Conservation (phyloP, 2,329 filamentous ascomycete species). For the Colletotrichum ledebouriae region DNA sequence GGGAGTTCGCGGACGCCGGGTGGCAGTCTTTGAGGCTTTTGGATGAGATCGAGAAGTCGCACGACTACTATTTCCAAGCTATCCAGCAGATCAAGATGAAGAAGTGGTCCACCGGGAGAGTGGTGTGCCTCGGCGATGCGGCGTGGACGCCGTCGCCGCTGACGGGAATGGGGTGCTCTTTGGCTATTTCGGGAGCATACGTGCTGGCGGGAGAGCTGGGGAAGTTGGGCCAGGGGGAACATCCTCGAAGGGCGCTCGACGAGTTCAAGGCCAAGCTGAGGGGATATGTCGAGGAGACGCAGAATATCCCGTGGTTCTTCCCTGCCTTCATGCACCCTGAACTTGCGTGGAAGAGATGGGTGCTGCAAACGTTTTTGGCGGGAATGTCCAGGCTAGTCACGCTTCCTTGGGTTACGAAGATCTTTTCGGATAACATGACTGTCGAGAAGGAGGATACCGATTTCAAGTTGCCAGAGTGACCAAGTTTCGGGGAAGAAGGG, state of each 20-base stretch:
- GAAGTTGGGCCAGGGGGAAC: slow-evolving; percentile 28
- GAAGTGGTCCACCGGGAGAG: slow-evolving; percentile 52
- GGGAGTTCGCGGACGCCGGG: slow-evolving; percentile 54
- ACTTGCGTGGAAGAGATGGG: slow-evolving; percentile 26
- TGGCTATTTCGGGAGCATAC: slow-evolving; percentile 62
- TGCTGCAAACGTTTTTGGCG: slow-evolving; percentile 24
- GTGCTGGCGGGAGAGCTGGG: slow-evolving; percentile 63
- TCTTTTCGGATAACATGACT: slow-evolving; percentile 1
- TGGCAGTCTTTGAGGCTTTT: slow-evolving; percentile 55
- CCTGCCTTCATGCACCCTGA: slow-evolving; percentile 30
- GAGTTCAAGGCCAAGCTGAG: slow-evolving; percentile 38
- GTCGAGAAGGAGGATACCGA: slow-evolving; percentile 12
- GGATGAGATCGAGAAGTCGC: slow-evolving; percentile 47
- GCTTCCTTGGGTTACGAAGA: slow-evolving; percentile 22
- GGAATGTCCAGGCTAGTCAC: slow-evolving; percentile 30
- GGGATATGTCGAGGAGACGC: slow-evolving; percentile 35
- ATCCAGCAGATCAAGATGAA: slow-evolving; percentile 58
- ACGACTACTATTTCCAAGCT: slow-evolving; percentile 59
- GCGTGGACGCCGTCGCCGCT: slow-evolving; percentile 59
- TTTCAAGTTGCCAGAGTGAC: slow-evolving; percentile 18
- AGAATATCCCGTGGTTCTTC: slow-evolving; percentile 30
- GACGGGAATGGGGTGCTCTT: slow-evolving; percentile 61
- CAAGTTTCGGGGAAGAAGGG: background rate
- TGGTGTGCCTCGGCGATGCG: slow-evolving; percentile 63
- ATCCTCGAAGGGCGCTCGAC: slow-evolving; percentile 27